Base-by-base conservation (phyloP, 140 eudicot species). In the Oenanthe javanica region DNA sequence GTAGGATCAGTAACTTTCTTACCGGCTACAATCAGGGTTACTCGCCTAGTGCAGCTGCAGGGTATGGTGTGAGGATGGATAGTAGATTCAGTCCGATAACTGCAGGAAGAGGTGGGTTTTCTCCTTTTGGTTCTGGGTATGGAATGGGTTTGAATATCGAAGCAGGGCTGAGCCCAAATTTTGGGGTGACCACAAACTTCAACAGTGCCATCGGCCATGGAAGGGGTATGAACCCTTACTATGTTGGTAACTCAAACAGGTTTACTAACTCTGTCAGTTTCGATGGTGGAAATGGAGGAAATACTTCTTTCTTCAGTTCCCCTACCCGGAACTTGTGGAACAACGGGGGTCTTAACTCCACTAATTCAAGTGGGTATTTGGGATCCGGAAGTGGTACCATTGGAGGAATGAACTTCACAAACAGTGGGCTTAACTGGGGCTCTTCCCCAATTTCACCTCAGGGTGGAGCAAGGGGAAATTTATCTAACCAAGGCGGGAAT, bases 41-140 rank as follows among this genome's bases (percentile, higher is more conserved):
- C 66, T 85, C 87, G 67, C 90, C 93, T 1, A 83, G 45, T 81
- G 51, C 83, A 2, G 76, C 85, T 75, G 92, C 89, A 55, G 93
- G 89, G n/a, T 89, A 86, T 81, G 90, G 90, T 31, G 83, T 85
- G 61, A 81, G 93, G 72, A 88, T 90, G 92, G 89, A 84, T 77
- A 84, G 87, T 66, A 79, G 90, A 76, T 87, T 87, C 82, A 83
- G 87, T 79, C 83, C 90, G 36, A 72, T 89, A 75, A 21, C 89
- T 43, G 79, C 86, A 16, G 85, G 77, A 50, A 76, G 93, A 72
- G 85, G 82, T 43, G 91, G 91, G 81, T 86, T 81, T 10, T 31
- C 86, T 67, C 84, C 87, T 4, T 87, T 84, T 52, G 84, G 86
- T 23, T 85, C 93, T 14, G 89, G 89, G 5, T 85, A 85, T 77